Base-by-base conservation (phyloP, 345 rosid species). In the Boechera stricta region DNA sequence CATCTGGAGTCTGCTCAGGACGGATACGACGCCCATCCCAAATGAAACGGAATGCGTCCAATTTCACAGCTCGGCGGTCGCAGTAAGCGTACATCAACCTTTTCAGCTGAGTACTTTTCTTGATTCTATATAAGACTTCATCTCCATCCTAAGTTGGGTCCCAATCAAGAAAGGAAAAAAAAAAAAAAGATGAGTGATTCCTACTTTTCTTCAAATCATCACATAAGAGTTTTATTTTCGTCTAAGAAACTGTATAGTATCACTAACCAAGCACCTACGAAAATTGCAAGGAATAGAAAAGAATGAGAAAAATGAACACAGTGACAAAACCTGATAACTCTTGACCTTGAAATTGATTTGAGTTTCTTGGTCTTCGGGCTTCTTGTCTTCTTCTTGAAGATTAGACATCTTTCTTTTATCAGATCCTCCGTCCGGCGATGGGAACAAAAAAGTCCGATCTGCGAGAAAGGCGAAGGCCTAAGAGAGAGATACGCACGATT, bases 81-180 rank as follows among this genome's bases (percentile, higher is more conserved):
- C 96, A 92, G 69, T 90, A 92, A 0, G 91, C 98, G 26, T 60
- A 83, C 96, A 92, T 90, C 24, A 90, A 85, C 71, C 86, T 92
- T 79, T 67, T 77, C 35, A 92, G 79, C 60, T 84, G 92, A 28
- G 98, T 88, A 81, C 87, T 84, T 53, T 91, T 83, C 76, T 92
- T 92, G 55, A 88, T 92, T 84, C 89, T 86, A 54, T 90, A 88
- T 69, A 90, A 92, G 32, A 90, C 93, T 73, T 90, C 96, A 67
- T 87, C 90, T 8, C 97, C 92, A 80, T 92, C 96, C 97, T 42
- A 33, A 21, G 24, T 21, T 32, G 28, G 2, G 42, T 29, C 58
- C 58, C 60, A 55, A 55, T 55, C 36, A 57, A 35, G 11, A 6
- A 41, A 42, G 24, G 24, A 21, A 21, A 21, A 21, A 21, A 31